A percentile compares a stretch with the other conserved stretches of the same genome.
phyloP scores from a whole-genome alignment of 1,284 basidiomycete species.

The Paramarasmius palmivorus region DNA sequence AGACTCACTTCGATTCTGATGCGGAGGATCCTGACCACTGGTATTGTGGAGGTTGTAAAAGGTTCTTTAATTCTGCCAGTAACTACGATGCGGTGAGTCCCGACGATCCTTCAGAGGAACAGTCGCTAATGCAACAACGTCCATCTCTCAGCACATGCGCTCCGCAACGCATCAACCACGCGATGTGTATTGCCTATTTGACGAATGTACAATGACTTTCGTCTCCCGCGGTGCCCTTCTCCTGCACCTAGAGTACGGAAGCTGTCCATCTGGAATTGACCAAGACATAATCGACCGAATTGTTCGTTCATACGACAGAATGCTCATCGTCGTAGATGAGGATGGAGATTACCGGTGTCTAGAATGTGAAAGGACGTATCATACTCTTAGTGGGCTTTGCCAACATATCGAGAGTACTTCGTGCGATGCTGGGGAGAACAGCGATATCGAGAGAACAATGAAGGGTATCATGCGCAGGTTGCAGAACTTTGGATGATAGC shows the following conservation, averaged over 20 bases:
- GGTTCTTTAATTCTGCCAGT: slow-evolving; percentile 33
- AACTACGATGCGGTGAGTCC: slow-evolving; percentile 33
- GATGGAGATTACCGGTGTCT: slow-evolving; percentile 45
- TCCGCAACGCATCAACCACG: slow-evolving; percentile 14
- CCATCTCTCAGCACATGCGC: slow-evolving; percentile 20
- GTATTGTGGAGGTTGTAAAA: slow-evolving; percentile 42
- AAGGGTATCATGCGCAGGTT: slow-evolving; percentile 31
- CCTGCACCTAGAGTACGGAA: slow-evolving; percentile 48
- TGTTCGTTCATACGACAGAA: slow-evolving; percentile 32
- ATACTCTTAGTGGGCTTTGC: slow-evolving; percentile 46
- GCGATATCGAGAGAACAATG: slow-evolving; percentile 36
- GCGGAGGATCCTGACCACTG: too few relatives aligned
- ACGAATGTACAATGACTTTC: slow-evolving; percentile 39
- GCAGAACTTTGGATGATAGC: too few relatives aligned
- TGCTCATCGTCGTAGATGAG: slow-evolving; percentile 35
- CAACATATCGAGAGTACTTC: slow-evolving; percentile 58
- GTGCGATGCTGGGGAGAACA: slow-evolving; percentile 49
- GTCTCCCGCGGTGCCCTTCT: slow-evolving; percentile 44
- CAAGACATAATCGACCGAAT: slow-evolving; percentile 33
- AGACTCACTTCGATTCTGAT: slow-evolving; percentile 32
- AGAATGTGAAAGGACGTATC: slow-evolving; percentile 38
- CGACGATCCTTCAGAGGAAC: background rate
- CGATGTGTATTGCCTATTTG: slow-evolving; percentile 35
- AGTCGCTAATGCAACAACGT: too few relatives aligned
- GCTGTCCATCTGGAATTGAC: slow-evolving; percentile 39